Base-by-base conservation (phyloP, 345 rosid genomes). In the Eucalyptus globulus region DNA sequence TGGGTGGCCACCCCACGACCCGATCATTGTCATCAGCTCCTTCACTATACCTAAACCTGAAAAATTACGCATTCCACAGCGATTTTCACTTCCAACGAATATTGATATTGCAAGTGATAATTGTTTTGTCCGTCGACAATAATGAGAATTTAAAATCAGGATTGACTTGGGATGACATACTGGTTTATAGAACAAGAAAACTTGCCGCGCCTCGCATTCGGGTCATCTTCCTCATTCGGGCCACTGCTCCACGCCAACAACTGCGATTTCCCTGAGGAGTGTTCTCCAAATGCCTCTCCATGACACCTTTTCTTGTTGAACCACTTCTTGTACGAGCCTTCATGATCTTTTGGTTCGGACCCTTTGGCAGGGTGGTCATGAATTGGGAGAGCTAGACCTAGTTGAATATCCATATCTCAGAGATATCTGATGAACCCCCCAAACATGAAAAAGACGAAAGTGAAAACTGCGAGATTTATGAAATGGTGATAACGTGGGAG, bases 1-100 rank as follows among this genome's bases (percentile, higher is more conserved):
- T 88, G 26, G 98, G 97, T 85, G 98, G 98, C 98, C 97, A 95
- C 86, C 98, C 98, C 90, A 94, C 94, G 34, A 93, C 88, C 65
- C 65, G 49, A 60, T 87, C 91, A 76, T 76, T 47, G 27, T 21
- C 83, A 50, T 91, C 94, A 50, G 89, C 93, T 88, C 90, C 92
- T 8, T 86, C 91, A 11, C 27, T 40, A 40, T 76, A 76, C 45
- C 83, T 76, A 76, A 76, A 76, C 83, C 83, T 76, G 83, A 37
- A 76, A 19, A 76, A 37, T 37, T 37, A 76, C 47, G 83, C 45
- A 22, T 6, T 37, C 47, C 83, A 40, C 43, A 76, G 27, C 21
- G 83, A 76, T 6, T 76, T 76, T 40, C 47, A 21, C 83, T 40
- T 76, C 83, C 19, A 10, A 72, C 45, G 14, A 72, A 72, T 72